phyloP scores from a whole-genome alignment of 2,329 filamentous ascomycete species.

The Annulohypoxylon truncatum region DNA sequence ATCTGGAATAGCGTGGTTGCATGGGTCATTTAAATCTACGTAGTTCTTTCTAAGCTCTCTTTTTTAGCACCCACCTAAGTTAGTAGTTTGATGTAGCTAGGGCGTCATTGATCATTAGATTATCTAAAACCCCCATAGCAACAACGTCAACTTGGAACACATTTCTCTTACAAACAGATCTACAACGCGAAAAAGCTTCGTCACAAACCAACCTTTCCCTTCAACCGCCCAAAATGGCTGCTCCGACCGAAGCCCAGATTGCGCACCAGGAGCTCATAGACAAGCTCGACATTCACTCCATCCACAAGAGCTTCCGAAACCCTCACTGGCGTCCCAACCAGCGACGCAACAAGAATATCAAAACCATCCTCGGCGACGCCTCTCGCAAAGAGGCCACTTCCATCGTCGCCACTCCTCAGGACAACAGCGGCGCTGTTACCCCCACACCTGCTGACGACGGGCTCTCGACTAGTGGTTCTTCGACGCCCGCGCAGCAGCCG shows the following conservation, averaged over 20 bases:
- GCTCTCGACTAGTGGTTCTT: constrained; percentile 67
- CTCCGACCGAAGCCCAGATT: constrained; percentile 77
- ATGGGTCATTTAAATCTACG: constrained; percentile 15
- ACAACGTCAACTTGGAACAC: not conserved
- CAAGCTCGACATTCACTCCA: constrained; percentile 87
- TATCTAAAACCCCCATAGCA: not conserved
- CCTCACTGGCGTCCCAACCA: constrained; percentile 90
- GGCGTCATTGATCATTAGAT: not conserved
- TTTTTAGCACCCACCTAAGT: not conserved
- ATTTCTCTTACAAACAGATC: not conserved
- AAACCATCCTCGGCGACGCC: constrained; percentile 92
- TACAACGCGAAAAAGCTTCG: not conserved
- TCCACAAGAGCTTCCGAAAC: constrained; percentile 91
- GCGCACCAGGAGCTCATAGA: constrained; percentile 89
- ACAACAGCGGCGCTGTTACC: constrained; percentile 81
- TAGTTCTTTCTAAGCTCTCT: not conserved
- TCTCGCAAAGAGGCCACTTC: constrained; percentile 92
- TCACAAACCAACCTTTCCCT: not conserved
- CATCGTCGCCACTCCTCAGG: constrained; percentile 80
- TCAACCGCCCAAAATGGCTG: constrained; percentile 60
- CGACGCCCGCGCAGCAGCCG: constrained; percentile 62
- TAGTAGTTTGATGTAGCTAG: not conserved
- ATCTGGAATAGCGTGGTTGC: not conserved
- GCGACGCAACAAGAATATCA: constrained; percentile 98
- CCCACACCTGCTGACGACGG: constrained; percentile 63